These are phyloP conservation scores for Oryza longistaminata DNA, from an alignment of 176 grass and related monocot genomes.

Conservation along the genomic window DNA sequence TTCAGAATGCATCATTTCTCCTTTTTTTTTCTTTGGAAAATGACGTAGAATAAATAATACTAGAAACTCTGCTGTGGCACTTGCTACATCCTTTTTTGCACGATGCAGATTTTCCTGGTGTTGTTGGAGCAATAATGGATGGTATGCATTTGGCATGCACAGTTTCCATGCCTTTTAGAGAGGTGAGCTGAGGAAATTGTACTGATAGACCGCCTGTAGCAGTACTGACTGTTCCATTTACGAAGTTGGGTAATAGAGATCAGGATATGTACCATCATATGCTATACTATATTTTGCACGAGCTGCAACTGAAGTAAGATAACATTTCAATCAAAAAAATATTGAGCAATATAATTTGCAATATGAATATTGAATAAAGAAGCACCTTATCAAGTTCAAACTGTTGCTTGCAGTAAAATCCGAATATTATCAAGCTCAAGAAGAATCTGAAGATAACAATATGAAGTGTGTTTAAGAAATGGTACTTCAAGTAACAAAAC, in stretches of 20 bases:
- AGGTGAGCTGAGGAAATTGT: slow-evolving; percentile 27
- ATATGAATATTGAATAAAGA: slow-evolving; percentile 26
- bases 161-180: slow-evolving; percentile 59
- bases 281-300: slow-evolving; percentile 73
- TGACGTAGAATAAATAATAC: slow-evolving; percentile 4
- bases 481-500: slow-evolving; percentile 22
- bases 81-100: slow-evolving; percentile 64
- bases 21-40: neutral
- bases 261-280: slow-evolving; percentile 63
- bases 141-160: slow-evolving; percentile 72
- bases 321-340: slow-evolving; percentile 24
- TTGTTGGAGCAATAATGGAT: slow-evolving; percentile 66
- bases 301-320: slow-evolving; percentile 48
- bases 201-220: slow-evolving; percentile 26
- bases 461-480: slow-evolving; percentile 23
- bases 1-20: neutral
- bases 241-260: slow-evolving; percentile 61
- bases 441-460: slow-evolving; percentile 53
- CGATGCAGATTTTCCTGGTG: slow-evolving; percentile 55
- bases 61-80: slow-evolving; percentile 55
- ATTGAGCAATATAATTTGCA: neutral
- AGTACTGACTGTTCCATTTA: slow-evolving; percentile 17
- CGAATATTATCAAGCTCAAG: slow-evolving; percentile 68
- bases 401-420: slow-evolving; percentile 51
- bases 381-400: slow-evolving; percentile 64